phyloP scores from a whole-genome alignment of 1,284 basidiomycete genomes.

The Peniophora sp. region DNA sequence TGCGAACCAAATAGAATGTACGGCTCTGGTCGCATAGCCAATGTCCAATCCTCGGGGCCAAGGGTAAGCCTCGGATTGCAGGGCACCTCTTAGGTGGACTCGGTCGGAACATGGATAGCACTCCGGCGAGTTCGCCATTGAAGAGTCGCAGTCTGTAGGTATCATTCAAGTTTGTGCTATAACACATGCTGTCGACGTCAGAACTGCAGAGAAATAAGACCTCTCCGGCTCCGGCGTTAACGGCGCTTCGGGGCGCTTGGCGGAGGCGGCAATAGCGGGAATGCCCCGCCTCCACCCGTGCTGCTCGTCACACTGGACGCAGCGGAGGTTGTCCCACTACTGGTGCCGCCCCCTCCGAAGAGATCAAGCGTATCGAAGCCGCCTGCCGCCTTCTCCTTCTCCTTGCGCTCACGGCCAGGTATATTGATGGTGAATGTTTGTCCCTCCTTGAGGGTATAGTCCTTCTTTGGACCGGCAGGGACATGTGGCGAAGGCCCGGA shows the following conservation, averaged over 20 bases:
- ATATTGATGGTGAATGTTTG: slow-evolving; percentile 92
- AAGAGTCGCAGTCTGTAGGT: no score
- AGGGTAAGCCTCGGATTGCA: no score
- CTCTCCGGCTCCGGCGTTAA: slow-evolving; percentile 2
- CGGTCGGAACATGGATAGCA: no score
- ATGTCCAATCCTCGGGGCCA: no score
- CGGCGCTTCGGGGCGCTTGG: slow-evolving; percentile 44
- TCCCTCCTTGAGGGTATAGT: slow-evolving; percentile 94
- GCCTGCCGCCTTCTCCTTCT: slow-evolving; percentile 5
- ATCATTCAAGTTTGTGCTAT: no score
- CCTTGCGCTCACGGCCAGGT: slow-evolving; percentile 49
- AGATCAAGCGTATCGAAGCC: slow-evolving; percentile 11
- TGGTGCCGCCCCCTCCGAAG: slow-evolving; percentile 13
- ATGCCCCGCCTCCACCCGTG: slow-evolving; percentile 22
- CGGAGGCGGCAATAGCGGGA: slow-evolving; percentile 72
- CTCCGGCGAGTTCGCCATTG: no score
- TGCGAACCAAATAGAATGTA: no score
- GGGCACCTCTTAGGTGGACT: no score
- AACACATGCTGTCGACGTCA: no score
- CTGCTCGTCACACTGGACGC: slow-evolving; percentile 14
- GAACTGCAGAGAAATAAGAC: no score
- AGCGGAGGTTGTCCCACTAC: slow-evolving; percentile 1
- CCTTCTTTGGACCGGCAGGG: slow-evolving; percentile 80
- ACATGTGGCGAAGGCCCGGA: slow-evolving; percentile 45
- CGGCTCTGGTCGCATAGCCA: no score